Conservation (phyloP, 768 basidiomycete species). For the Scleroderma citrinum region DNA sequence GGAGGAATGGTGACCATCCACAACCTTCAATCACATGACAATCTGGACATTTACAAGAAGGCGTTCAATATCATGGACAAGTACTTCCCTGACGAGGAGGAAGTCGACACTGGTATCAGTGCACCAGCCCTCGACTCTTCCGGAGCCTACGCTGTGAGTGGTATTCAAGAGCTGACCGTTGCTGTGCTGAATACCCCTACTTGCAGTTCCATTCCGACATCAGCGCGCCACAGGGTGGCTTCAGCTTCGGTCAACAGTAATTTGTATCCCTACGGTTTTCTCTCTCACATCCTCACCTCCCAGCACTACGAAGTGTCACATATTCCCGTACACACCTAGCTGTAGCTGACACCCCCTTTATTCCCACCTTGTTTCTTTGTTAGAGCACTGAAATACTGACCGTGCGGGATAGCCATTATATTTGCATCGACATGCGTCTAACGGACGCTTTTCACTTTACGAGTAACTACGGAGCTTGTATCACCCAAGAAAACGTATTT, state of each 20-base stretch:
- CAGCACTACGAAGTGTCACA: constrained; percentile 11
- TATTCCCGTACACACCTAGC: constrained; percentile 7
- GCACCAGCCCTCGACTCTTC: constrained; percentile 70
- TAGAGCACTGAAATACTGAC: constrained; percentile 7
- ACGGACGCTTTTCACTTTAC: constrained; percentile 25
- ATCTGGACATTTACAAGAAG: constrained; percentile 99
- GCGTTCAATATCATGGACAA: constrained; percentile 98
- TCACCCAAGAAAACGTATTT: constrained; percentile 13
- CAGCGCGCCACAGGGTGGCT: constrained; percentile 89
- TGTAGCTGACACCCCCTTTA: constrained; percentile 10
- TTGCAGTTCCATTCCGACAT: constrained; percentile 78
- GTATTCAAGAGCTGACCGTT: not conserved
- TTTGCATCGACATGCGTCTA: constrained; percentile 25
- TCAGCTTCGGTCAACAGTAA: constrained; percentile 80
- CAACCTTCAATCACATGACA: constrained; percentile 98
- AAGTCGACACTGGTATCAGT: constrained; percentile 75
- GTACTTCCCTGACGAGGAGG: constrained; percentile 98
- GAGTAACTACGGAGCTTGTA: constrained; percentile 16
- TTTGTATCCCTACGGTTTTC: not conserved
- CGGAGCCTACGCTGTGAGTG: constrained; percentile 68
- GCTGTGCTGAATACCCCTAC: constrained; percentile 5
- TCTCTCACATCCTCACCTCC: constrained; percentile 1
- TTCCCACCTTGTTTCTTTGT: constrained; percentile 16
- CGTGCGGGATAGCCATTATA: constrained; percentile 13
- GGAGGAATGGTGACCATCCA: constrained; percentile 99